A percentile compares a stretch with the other conserved stretches of the same genome.
These are phyloP conservation scores for Dissophora globulifera DNA, from an alignment of 192 early-diverging fungal species.

Conservation along the genomic window DNA sequence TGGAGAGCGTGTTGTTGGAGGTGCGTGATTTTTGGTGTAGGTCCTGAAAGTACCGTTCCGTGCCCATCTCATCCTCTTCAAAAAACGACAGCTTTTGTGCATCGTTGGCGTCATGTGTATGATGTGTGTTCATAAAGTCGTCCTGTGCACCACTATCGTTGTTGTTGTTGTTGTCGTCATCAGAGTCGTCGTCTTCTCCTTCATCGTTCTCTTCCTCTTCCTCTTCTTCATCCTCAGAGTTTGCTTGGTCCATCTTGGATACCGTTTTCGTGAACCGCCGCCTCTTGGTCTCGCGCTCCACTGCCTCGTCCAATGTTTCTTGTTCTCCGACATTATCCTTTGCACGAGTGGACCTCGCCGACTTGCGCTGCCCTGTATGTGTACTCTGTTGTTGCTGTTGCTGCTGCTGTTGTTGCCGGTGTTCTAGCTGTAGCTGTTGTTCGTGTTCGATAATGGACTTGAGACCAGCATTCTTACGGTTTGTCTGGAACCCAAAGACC, in stretches of 20 bases:
- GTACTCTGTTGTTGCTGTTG: not conserved
- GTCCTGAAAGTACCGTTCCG: slow-evolving; percentile 85
- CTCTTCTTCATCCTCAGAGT: slow-evolving; percentile 50
- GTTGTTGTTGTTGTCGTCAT: slow-evolving; percentile 11
- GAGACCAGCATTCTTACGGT: slow-evolving; percentile 25
- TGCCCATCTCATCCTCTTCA: slow-evolving; percentile 62
- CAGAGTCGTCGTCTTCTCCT: slow-evolving; percentile 47
- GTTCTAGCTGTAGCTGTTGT: not conserved
- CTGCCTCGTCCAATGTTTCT: no score
- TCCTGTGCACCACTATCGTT: no score
- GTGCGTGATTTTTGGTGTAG: slow-evolving; percentile 68
- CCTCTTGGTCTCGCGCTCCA: slow-evolving; percentile 12
- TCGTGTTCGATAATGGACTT: slow-evolving; percentile 35
- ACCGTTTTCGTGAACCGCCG: slow-evolving; percentile 11
- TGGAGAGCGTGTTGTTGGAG: slow-evolving; percentile 89
- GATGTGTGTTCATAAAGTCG: slow-evolving; percentile 16
- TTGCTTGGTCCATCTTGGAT: slow-evolving; percentile 29
- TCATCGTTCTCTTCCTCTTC: slow-evolving; percentile 25
- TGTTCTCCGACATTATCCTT: no score
- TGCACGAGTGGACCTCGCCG: no score
- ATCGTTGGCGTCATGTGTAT: slow-evolving; percentile 28
- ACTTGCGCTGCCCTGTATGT: no score
- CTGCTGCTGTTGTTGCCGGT: not conserved
- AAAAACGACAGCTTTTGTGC: slow-evolving; percentile 41
- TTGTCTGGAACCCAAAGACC: slow-evolving; percentile 46